phyloP scores from a whole-genome alignment of 2,329 filamentous ascomycete genomes.

The Ustulina deusta region DNA sequence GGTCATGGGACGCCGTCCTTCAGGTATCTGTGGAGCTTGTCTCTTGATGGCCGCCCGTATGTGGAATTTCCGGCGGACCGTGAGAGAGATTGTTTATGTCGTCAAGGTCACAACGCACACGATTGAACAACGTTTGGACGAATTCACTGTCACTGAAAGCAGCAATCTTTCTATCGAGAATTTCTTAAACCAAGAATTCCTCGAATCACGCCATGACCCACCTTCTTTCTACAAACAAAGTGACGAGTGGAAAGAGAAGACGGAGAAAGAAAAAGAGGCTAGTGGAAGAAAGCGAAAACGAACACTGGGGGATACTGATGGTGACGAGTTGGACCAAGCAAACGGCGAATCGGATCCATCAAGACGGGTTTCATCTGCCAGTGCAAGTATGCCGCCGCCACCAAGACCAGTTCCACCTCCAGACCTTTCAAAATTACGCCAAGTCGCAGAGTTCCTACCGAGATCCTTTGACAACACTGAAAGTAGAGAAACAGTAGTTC shows the following conservation, averaged over 20 bases:
- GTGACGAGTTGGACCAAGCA: constrained; percentile 47
- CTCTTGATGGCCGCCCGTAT: constrained; percentile 95
- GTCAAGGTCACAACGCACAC: constrained; percentile 97
- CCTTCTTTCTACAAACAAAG: constrained; percentile 81
- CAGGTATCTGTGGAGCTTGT: constrained; percentile 93
- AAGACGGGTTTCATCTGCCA: constrained; percentile 41
- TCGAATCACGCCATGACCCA: constrained; percentile 81
- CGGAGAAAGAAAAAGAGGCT: constrained; percentile 59
- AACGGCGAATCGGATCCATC: constrained; percentile 32
- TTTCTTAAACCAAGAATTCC: constrained; percentile 77
- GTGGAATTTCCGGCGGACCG: constrained; percentile 95
- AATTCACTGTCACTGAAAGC: constrained; percentile 89
- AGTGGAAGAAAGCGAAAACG: constrained; percentile 60
- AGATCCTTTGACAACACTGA: constrained; percentile 47
- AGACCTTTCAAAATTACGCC: constrained; percentile 47
- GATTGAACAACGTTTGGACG: constrained; percentile 88
- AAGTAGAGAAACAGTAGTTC: constrained; percentile 46
- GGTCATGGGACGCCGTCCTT: constrained; percentile 90
- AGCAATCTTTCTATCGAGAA: constrained; percentile 88
- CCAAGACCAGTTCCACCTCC: constrained; percentile 49
- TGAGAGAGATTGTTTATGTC: constrained; percentile 96
- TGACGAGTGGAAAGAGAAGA: constrained; percentile 68
- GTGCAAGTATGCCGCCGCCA: constrained; percentile 49
- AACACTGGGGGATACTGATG: constrained; percentile 52
- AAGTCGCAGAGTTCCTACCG: constrained; percentile 50